phyloP scores from a whole-genome alignment of 331 rosid genomes.

The Quercus phellos region DNA sequence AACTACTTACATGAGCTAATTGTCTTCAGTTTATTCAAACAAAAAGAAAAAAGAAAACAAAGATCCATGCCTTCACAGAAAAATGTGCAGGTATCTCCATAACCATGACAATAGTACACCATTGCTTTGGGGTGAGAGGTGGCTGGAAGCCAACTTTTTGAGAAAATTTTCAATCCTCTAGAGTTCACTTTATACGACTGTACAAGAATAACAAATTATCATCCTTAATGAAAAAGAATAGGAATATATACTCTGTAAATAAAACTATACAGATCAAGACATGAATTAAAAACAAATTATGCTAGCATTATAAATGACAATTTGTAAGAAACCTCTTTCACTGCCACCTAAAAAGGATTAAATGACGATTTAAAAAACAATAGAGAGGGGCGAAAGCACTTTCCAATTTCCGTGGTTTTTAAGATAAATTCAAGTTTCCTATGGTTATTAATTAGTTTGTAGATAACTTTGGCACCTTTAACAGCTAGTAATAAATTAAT shows the following conservation, averaged over 20 bases:
- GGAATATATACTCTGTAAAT: not conserved
- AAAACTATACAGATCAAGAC: not conserved
- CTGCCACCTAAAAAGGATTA: not conserved
- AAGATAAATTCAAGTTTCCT: not conserved
- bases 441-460: not conserved
- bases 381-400: not conserved
- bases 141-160: conserved; percentile 86
- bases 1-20: not conserved
- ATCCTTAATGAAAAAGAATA: not conserved
- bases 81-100: conserved; percentile 96
- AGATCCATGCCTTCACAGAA: conserved; percentile 73
- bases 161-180: conserved; percentile 77
- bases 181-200: conserved; percentile 81
- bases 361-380: not conserved
- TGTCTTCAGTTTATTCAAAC: not conserved
- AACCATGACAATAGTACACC: conserved; percentile 92
- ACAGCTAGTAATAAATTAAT: not conserved
- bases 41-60: not conserved
- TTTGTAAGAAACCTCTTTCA: not conserved
- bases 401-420: not conserved
- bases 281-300: not conserved
- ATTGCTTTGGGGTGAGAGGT: conserved; percentile 55
- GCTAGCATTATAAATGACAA: not conserved
- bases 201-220: not conserved
- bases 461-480: not conserved